Base-by-base conservation (phyloP, 768 basidiomycete species). In the Tubosaeta brunneosetosa region DNA sequence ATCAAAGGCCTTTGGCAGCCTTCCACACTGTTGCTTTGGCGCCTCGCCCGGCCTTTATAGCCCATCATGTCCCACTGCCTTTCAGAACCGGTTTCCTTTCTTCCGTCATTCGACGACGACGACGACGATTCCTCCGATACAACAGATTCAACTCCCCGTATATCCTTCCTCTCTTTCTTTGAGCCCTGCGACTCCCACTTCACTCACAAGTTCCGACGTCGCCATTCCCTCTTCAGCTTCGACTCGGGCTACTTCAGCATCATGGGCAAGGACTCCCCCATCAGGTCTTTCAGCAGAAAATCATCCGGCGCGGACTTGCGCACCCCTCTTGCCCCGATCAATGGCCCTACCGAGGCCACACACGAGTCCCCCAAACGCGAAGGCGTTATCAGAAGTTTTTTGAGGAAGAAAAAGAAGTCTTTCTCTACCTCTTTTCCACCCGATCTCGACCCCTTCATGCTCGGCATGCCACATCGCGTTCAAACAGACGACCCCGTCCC, bases 201-300 rank as follows among this genome's bases (percentile, higher is more conserved):
- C 36, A 25, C 47, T n/a, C 31, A 55, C 41, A 46, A 53, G 37
- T 37, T 27, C 41, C 44, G 7, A 33, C 47, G 16, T 29, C 70
- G 64, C 9, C 47, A 22, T 40, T 67, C 69, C 17, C 8, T 62
- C 7, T 36, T 42, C 38, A 66, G 69, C 19, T 27, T 64, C 9
- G 68, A 70, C 50, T 71, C 66, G 3, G 66, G 62, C 11, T 71
- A 64, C 61, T 66, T 64, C 10, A 59, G 55, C 54, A 38, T 34
- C 0, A 66, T 70, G 66, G 60, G 55, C 11, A 61, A 60, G 47
- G 59, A 60, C 3, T 58, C 59, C 7, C 55, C 57, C 6, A 16
- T 29, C 42, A 60, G 47, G 8, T 38, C 47, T 19, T 56, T 51
- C 43, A 51, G 46, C 41, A 44, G 48, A 25, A 65, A 49, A 33